These are phyloP conservation scores for Kappamyces sp. DNA, from an alignment of 192 early-diverging fungal species.

Conservation along the genomic window DNA sequence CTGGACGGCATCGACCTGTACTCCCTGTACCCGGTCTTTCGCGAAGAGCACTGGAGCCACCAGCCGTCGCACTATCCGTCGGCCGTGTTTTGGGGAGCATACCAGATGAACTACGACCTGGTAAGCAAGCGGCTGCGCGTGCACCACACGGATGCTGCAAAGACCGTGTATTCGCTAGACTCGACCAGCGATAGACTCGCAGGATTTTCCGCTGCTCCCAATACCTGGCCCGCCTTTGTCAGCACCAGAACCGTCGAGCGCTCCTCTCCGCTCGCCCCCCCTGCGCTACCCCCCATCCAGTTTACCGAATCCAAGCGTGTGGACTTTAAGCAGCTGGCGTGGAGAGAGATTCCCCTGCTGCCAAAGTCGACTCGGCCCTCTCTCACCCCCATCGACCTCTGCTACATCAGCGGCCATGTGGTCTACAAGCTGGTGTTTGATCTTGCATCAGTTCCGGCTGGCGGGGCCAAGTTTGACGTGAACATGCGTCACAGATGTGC, in stretches of 20 bases:
- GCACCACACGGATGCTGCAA: no score
- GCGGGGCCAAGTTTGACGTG: constrained; percentile 45
- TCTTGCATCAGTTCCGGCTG: constrained; percentile 24
- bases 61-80: constrained; percentile 15
- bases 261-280: no score
- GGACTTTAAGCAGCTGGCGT: no score
- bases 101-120: constrained; percentile 16
- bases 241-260: no score
- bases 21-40: constrained; percentile 46
- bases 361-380: constrained; percentile 24
- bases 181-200: no score
- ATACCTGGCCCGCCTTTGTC: no score
- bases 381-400: constrained; percentile 52
- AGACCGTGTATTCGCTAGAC: no score
- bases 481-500: constrained; percentile 70
- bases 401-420: constrained; percentile 57
- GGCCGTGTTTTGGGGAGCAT: constrained; percentile 26
- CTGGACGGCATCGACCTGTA: constrained; percentile 27
- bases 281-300: no score
- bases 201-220: no score
- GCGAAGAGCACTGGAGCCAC: constrained; percentile 32
- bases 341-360: neutral
- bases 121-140: neutral
- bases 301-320: no score
- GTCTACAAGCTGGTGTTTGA: constrained; percentile 55